phyloP scores from a whole-genome alignment of 257 asterid species.

The Solanum paucissectum region DNA sequence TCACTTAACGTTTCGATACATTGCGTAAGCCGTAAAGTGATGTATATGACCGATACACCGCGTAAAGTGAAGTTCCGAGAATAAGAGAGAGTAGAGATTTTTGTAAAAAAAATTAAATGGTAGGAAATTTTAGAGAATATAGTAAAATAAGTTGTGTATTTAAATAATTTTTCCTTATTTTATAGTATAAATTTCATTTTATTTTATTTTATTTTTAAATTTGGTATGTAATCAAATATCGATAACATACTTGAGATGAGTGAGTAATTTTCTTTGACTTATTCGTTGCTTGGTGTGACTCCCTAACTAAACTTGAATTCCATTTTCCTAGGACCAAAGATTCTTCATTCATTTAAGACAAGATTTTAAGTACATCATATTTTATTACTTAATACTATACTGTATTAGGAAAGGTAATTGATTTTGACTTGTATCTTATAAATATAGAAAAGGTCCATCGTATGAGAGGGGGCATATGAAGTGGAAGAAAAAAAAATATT shows the following conservation, averaged over 20 bases:
- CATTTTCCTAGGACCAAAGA: background rate
- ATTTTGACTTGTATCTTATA: background rate
- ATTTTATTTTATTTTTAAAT: background rate
- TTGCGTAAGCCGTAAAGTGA: no score
- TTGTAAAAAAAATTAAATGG: no score
- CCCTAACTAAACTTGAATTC: background rate
- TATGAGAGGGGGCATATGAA: background rate
- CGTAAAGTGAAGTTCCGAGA: no score
- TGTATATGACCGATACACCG: accelerated
- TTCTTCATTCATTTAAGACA: background rate
- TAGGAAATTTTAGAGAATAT: no score
- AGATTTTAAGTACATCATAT: background rate
- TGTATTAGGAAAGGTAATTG: background rate
- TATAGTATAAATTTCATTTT: background rate
- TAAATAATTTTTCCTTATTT: no score
- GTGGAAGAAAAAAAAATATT: background rate
- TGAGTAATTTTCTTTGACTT: background rate
- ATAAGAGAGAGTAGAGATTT: no score
- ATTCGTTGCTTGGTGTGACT: background rate
- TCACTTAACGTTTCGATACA: background rate
- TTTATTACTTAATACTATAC: background rate
- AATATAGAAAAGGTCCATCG: background rate
- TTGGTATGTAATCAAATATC: background rate
- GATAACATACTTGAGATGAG: background rate
- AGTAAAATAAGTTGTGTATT: no score